A percentile compares a stretch with the other conserved stretches of the same genome.
phyloP scores from a whole-genome alignment of 2,329 filamentous ascomycete species.

The Acrocalymma vagum region DNA sequence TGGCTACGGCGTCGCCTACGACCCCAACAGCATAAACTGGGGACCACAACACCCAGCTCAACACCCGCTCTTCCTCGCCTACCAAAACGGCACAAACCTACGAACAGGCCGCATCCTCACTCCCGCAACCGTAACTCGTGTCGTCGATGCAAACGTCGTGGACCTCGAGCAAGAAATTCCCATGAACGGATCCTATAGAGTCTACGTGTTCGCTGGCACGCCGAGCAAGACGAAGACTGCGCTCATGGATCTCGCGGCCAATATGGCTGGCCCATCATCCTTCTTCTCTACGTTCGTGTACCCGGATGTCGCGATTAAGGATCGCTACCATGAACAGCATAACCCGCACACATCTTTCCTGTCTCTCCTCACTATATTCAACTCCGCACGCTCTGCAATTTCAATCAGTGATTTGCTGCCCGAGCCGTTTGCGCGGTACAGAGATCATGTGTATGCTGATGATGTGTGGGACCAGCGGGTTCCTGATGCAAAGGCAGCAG shows the following conservation, averaged over 20 bases:
- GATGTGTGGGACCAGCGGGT: slow-evolving; percentile 78
- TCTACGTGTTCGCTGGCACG: slow-evolving; percentile 85
- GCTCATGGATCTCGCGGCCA: slow-evolving; percentile 72
- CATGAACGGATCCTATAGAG: slow-evolving; percentile 84
- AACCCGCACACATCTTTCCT: slow-evolving; percentile 87
- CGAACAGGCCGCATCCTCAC: slow-evolving; percentile 78
- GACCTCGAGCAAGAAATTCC: slow-evolving; percentile 91
- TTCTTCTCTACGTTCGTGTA: slow-evolving; percentile 76
- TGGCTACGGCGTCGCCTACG: slow-evolving; percentile 89
- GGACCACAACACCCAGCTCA: slow-evolving; percentile 74
- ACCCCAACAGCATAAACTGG: slow-evolving; percentile 86
- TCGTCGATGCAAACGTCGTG: slow-evolving; percentile 88
- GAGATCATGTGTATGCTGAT: slow-evolving; percentile 86
- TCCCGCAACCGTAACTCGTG: slow-evolving; percentile 83
- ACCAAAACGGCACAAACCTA: slow-evolving; percentile 63
- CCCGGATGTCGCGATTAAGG: slow-evolving; percentile 61
- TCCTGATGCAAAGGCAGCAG: slow-evolving; percentile 73
- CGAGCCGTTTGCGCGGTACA: slow-evolving; percentile 74
- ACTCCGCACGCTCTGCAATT: slow-evolving; percentile 71
- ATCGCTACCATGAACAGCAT: slow-evolving; percentile 76
- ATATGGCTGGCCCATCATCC: slow-evolving; percentile 71
- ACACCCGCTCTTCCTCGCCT: slow-evolving; percentile 73
- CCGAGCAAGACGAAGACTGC: slow-evolving; percentile 67
- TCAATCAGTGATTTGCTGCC: slow-evolving; percentile 79
- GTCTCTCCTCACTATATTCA: slow-evolving; percentile 80